phyloP scores from a whole-genome alignment of 345 rosid species.

The Cochlearia excelsa region DNA sequence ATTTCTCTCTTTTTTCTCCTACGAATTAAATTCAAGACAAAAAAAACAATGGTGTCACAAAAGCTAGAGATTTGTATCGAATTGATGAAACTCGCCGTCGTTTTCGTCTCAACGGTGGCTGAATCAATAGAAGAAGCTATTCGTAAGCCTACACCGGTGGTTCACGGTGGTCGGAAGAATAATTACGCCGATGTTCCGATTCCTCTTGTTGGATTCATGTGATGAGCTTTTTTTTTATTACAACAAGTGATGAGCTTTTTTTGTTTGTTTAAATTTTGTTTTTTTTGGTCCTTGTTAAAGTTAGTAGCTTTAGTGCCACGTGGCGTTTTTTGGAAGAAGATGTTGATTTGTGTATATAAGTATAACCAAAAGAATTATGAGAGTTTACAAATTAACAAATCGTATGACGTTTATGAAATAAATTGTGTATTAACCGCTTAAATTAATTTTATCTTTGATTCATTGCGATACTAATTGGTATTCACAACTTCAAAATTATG shows the following conservation, averaged over 20 bases:
- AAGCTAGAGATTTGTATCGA: conserved; percentile 49
- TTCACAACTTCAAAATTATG: too few species aligned
- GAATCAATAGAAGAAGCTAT: conserved; percentile 42
- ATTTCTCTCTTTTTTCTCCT: background rate
- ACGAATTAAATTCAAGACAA: background rate
- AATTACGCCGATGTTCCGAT: conserved; percentile 24
- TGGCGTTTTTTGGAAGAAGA: conserved; percentile 18
- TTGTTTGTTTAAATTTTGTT: background rate
- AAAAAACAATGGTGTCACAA: conserved; percentile 39
- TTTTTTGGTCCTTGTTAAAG: conserved; percentile 24
- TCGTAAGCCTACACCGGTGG: conserved; percentile 23
- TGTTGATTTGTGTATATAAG: conserved; percentile 33
- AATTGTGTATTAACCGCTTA: too few species aligned
- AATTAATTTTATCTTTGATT: too few species aligned
- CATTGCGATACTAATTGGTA: too few species aligned
- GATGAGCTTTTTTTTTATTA: conserved; percentile 23
- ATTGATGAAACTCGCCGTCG: conserved; percentile 41
- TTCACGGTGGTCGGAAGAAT: conserved; percentile 18
- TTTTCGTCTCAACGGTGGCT: conserved; percentile 47
- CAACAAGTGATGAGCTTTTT: background rate
- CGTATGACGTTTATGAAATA: too few species aligned
- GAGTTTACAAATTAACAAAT: conserved; percentile 20
- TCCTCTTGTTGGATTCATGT: conserved; percentile 53
- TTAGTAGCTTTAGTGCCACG: conserved; percentile 27
- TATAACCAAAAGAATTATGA: conserved; percentile 15